Conservation (phyloP, 192 early-diverging fungal genomes). For the Linnemannia zychae region DNA sequence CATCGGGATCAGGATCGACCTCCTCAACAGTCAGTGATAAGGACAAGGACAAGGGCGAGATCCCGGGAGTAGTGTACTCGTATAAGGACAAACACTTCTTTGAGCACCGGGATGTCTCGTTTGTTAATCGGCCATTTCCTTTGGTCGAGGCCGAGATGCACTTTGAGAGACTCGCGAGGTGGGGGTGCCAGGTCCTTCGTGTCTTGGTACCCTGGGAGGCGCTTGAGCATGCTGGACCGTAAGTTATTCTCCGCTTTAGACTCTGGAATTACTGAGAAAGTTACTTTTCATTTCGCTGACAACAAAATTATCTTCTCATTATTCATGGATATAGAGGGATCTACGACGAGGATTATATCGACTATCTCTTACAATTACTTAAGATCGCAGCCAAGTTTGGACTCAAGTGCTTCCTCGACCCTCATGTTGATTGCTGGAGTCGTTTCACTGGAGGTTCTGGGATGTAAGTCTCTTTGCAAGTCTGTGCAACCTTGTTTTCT, state of each 20-base stretch:
- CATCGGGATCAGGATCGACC: neutral
- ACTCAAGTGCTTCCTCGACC: slow-evolving; percentile 68
- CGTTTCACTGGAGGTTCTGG: slow-evolving; percentile 53
- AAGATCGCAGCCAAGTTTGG: slow-evolving; percentile 56
- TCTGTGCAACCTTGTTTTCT: neutral
- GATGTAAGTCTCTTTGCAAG: slow-evolving; percentile 23
- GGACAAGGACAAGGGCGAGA: slow-evolving; percentile 7
- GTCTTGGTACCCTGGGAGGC: slow-evolving; percentile 85
- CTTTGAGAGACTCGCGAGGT: slow-evolving; percentile 69
- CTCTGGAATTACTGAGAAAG: neutral
- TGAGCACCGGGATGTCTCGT: slow-evolving; percentile 70
- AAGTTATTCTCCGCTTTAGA: no score
- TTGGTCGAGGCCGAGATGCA: slow-evolving; percentile 78
- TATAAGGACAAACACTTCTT: slow-evolving; percentile 62
- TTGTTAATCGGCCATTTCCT: slow-evolving; percentile 81
- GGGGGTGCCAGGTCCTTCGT: slow-evolving; percentile 82
- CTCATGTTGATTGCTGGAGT: slow-evolving; percentile 68
- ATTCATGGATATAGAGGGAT: slow-evolving; percentile 54
- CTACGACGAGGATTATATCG: slow-evolving; percentile 68
- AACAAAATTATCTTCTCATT: neutral
- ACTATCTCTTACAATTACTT: slow-evolving; percentile 65
- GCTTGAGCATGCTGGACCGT: slow-evolving; percentile 72
- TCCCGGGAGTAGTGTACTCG: slow-evolving; percentile 41
- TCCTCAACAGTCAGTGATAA: neutral
- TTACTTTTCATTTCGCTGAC: neutral